These are phyloP conservation scores for Triticum dicoccoides DNA, from an alignment of 176 grass and related monocot genomes.

Conservation along the genomic window DNA sequence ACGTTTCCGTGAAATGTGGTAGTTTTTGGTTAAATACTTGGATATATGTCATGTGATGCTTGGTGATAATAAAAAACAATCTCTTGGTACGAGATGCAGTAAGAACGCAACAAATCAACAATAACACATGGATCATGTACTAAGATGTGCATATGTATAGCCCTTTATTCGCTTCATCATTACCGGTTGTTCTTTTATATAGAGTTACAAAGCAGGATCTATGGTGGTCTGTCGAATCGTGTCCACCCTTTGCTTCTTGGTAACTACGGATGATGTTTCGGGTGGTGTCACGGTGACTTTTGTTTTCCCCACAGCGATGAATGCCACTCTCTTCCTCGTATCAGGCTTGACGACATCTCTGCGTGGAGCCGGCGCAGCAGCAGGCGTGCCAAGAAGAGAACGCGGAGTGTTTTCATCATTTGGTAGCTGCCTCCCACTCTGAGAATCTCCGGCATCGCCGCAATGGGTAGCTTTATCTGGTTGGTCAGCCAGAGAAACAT, in stretches of 20 bases:
- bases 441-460: neutral
- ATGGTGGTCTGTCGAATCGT: neutral
- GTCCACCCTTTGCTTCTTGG: slow-evolving; percentile 51
- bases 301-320: slow-evolving; percentile 46
- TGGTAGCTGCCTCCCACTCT: neutral
- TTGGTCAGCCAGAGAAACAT: neutral
- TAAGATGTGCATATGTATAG: neutral
- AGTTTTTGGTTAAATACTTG: too few species aligned
- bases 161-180: neutral
- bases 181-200: neutral
- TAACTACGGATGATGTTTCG: slow-evolving; percentile 3
- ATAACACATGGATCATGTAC: neutral
- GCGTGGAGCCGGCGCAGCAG: neutral
- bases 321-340: slow-evolving; percentile 51
- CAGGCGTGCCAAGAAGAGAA: neutral
- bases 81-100: neutral
- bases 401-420: neutral
- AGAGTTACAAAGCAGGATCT: slow-evolving; percentile 17
- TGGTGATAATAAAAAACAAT: neutral
- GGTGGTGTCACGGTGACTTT: neutral
- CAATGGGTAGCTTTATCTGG: slow-evolving; percentile 12
- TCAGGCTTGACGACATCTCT: slow-evolving; percentile 20
- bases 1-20: too few species aligned
- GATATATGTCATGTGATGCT: neutral
- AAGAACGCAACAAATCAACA: neutral